These are phyloP conservation scores for Cercophora sp. DNA, from an alignment of 495 filamentous ascomycete genomes.

Conservation along the genomic window DNA sequence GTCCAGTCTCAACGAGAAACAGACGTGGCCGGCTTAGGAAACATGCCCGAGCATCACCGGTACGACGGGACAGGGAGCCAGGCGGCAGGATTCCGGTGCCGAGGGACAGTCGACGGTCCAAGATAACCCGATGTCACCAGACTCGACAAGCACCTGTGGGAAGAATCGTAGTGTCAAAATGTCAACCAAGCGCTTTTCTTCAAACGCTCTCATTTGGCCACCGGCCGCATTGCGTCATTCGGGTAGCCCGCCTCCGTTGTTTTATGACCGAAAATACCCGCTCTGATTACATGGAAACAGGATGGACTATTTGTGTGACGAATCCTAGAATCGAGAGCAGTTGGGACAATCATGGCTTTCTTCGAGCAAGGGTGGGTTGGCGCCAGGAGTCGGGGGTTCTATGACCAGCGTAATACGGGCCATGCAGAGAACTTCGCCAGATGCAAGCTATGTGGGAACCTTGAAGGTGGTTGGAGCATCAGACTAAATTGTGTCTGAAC, in stretches of 20 bases:
- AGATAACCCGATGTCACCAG: no score
- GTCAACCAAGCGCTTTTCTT: no score
- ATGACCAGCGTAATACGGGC: no score
- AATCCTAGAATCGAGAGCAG: conserved; percentile 4
- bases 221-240: neutral
- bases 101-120: neutral
- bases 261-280: neutral
- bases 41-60: conserved; percentile 6
- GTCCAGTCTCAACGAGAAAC: no score
- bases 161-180: no score
- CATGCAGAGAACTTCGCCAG: no score
- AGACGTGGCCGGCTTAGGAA: neutral
- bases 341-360: conserved; percentile 3
- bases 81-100: neutral
- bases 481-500: no score
- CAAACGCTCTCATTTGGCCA: neutral
- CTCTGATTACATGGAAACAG: neutral
- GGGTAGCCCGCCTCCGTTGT: neutral
- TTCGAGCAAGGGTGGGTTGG: conserved; percentile 5
- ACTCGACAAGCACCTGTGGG: no score
- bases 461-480: neutral
- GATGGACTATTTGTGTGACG: neutral
- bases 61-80: conserved; percentile 2
- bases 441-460: conserved; percentile 6
- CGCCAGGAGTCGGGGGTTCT: no score